Percentiles rank a stretch among this genome's conserved stretches.
Conservation (phyloP, 352 stramenopile species). For the Globisporangium canariense region DNA sequence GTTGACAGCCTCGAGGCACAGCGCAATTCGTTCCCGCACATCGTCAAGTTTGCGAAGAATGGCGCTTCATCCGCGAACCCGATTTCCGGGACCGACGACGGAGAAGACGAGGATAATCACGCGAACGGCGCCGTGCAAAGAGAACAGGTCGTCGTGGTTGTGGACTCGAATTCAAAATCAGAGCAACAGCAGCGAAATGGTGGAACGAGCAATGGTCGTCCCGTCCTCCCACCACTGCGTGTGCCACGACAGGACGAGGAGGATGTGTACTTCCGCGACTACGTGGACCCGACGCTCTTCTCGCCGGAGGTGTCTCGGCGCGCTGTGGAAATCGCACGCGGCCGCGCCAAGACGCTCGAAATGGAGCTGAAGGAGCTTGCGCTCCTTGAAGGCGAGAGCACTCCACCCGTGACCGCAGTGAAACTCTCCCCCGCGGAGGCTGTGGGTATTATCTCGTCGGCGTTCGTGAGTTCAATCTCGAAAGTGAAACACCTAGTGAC, state of each 20-base stretch:
- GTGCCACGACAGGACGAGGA: constrained; percentile 26
- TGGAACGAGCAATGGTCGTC: constrained; percentile 14
- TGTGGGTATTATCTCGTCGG: constrained; percentile 54
- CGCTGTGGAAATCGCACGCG: constrained; percentile 79
- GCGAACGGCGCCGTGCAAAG: constrained; percentile 15
- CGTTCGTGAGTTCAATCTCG: constrained; percentile 60
- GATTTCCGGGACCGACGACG: constrained; percentile 27
- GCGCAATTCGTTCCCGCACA: constrained; percentile 26
- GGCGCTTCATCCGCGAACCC: constrained; percentile 7
- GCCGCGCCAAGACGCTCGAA: constrained; percentile 66
- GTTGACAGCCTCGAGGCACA: constrained; percentile 54
- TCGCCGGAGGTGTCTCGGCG: constrained; percentile 79
- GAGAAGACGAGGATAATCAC: constrained; percentile 20
- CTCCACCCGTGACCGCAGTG: constrained; percentile 1
- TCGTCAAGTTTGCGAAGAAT: constrained; percentile 22
- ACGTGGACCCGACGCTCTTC: constrained; percentile 78
- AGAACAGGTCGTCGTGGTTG: constrained; percentile 38
- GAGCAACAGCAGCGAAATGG: constrained; percentile 18
- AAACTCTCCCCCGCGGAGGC: constrained; percentile 62
- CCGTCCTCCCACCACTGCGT: constrained; percentile 16
- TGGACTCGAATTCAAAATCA: constrained; percentile 19
- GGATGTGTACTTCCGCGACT: constrained; percentile 43
- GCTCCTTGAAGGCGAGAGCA: constrained; percentile 36
- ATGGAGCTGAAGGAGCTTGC: constrained; percentile 72
- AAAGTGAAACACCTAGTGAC: constrained; percentile 60